Evolutionary conservation across 805 yeast species (phyloP).

Genomic region (Wickerhamiella occidentalis): DNA sequence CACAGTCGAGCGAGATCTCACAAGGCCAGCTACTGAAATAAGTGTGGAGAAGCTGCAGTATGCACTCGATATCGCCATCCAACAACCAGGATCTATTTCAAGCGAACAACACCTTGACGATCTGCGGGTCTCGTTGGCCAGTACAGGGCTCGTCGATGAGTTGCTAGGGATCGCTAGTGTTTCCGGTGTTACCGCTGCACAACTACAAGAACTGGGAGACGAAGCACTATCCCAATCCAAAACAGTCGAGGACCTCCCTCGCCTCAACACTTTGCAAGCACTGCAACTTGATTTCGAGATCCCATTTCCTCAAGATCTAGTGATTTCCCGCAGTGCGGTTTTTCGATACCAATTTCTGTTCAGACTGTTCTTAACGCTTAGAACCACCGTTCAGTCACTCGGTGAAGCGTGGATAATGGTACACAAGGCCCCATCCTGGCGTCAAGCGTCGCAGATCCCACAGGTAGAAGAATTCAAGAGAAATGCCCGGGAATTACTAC

Average conservation of each 20-base stretch:
- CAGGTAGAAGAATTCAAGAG: constrained; percentile 38
- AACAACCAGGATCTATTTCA: constrained; percentile 32
- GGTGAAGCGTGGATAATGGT: constrained; percentile 65
- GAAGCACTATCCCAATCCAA: background rate
- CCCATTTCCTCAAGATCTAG: constrained; percentile 78
- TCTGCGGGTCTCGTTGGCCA: constrained; percentile 26
- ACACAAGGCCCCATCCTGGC: constrained; percentile 56
- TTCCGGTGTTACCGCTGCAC: constrained; percentile 27
- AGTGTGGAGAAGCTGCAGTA: constrained; percentile 28
- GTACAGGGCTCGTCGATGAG: constrained; percentile 27
- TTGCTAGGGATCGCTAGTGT: constrained; percentile 28
- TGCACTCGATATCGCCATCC: constrained; percentile 29
- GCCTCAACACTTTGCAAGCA: constrained; percentile 26
- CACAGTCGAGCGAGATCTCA: constrained; percentile 40
- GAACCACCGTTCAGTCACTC: constrained; percentile 46
- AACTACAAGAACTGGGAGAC: constrained; percentile 6
- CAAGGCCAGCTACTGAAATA: constrained; percentile 28
- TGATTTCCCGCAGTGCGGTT: constrained; percentile 56
- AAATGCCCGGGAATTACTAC: constrained; percentile 27
- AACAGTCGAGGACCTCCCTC: background rate
- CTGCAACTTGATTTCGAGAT: constrained; percentile 33
- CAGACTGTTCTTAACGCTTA: constrained; percentile 54
- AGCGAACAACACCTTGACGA: constrained; percentile 29
- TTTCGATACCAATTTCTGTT: constrained; percentile 71
- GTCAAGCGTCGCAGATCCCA: constrained; percentile 33